Evolutionary conservation across 2,329 filamentous ascomycete genomes (phyloP).

Genomic region (Nothophaeocryptopus gaeumannii): DNA sequence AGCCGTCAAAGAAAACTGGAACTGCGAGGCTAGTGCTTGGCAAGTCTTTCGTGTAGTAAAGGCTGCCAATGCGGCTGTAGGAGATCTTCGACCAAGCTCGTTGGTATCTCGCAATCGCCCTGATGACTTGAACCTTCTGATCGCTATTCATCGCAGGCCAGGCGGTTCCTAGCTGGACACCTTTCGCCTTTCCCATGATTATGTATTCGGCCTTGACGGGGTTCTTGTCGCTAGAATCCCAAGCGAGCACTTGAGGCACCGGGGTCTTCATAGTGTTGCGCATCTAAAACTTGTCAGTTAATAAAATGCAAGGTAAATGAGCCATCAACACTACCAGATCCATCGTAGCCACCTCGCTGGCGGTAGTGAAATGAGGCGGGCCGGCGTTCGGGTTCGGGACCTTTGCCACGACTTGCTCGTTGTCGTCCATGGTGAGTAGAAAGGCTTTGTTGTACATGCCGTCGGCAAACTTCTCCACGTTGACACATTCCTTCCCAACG

Average conservation of each 20-base stretch:
- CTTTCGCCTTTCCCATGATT: slow-evolving; percentile 27
- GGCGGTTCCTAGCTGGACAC: slow-evolving; percentile 34
- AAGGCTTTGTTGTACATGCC: slow-evolving; percentile 38
- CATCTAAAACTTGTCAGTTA: slow-evolving; percentile 4
- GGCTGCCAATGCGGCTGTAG: slow-evolving; percentile 33
- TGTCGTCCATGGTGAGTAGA: slow-evolving; percentile 38
- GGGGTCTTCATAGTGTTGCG: slow-evolving; percentile 16
- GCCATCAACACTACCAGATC: slow-evolving; percentile 21
- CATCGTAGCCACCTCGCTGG: slow-evolving; percentile 42
- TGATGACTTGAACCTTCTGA: slow-evolving; percentile 29
- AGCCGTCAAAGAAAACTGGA: slow-evolving; percentile 15
- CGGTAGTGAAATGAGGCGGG: slow-evolving; percentile 35
- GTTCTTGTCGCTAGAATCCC: slow-evolving; percentile 14
- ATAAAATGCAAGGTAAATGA: not conserved
- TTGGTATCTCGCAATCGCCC: slow-evolving; percentile 30
- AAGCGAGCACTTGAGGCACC: slow-evolving; percentile 24
- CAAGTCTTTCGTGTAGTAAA: slow-evolving; percentile 38
- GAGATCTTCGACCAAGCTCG: slow-evolving; percentile 25
- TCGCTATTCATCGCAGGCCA: slow-evolving; percentile 25
- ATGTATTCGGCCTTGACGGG: slow-evolving; percentile 27
- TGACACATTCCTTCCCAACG: slow-evolving; percentile 28
- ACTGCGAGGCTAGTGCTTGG: not conserved
- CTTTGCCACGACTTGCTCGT: slow-evolving; percentile 36
- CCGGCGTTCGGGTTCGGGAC: slow-evolving; percentile 40
- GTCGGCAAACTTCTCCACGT: slow-evolving; percentile 32